These are phyloP conservation scores for Phyllosticta citrichinensis DNA, from an alignment of 2,329 filamentous ascomycete species.

Conservation along the genomic window DNA sequence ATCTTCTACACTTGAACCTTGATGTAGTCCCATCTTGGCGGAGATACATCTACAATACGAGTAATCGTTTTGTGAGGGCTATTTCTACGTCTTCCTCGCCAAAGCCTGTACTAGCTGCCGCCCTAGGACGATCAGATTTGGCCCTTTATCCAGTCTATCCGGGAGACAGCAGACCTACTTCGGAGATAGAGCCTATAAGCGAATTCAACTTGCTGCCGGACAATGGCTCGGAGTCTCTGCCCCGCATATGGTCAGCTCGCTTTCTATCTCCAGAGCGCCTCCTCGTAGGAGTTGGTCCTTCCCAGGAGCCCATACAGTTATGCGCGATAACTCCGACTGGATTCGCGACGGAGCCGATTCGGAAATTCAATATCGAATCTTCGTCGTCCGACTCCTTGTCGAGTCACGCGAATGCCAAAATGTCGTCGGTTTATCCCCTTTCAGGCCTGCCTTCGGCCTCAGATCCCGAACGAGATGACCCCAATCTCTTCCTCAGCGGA, in stretches of 20 bases:
- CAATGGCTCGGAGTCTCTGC: slow-evolving; percentile 9
- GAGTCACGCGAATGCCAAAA: slow-evolving; percentile 19
- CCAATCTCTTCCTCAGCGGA: slow-evolving; percentile 45
- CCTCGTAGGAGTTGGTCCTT: slow-evolving; percentile 41
- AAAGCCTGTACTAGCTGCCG: slow-evolving; percentile 40
- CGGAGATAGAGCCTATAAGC: neutral
- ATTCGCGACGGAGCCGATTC: slow-evolving; percentile 27
- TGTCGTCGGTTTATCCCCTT: slow-evolving; percentile 38
- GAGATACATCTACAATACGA: slow-evolving; percentile 31
- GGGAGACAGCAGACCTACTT: neutral
- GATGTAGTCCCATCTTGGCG: neutral
- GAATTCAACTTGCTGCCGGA: neutral
- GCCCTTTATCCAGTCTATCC: slow-evolving; percentile 36
- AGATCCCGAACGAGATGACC: slow-evolving; percentile 15
- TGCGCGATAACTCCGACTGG: slow-evolving; percentile 41
- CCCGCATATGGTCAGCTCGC: slow-evolving; percentile 39
- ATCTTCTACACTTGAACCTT: slow-evolving; percentile 16
- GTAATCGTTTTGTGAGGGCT: slow-evolving; percentile 35
- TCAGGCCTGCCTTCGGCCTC: slow-evolving; percentile 27
- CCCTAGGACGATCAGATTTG: slow-evolving; percentile 37
- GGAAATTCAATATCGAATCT: slow-evolving; percentile 29
- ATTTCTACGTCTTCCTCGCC: slow-evolving; percentile 35
- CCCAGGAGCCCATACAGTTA: slow-evolving; percentile 36
- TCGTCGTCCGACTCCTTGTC: slow-evolving; percentile 13
- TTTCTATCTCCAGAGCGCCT: slow-evolving; percentile 42